These are phyloP conservation scores for Daldinia concentrica DNA, from an alignment of 495 filamentous ascomycete genomes.

Conservation along the genomic window DNA sequence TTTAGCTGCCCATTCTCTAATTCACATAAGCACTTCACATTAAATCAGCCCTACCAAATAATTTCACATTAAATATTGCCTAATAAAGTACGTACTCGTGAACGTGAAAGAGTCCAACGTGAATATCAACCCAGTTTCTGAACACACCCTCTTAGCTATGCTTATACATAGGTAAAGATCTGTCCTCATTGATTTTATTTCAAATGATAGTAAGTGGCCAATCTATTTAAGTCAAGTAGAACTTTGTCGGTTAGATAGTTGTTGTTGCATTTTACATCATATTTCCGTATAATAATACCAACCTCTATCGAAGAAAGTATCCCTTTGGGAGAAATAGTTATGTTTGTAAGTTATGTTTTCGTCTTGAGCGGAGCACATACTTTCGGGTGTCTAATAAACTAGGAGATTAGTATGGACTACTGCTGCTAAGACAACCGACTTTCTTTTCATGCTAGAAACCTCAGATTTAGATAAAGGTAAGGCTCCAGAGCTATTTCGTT, in stretches of 20 bases:
- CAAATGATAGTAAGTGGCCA: neutral
- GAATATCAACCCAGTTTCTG: neutral
- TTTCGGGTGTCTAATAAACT: neutral
- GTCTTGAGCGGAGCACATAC: neutral
- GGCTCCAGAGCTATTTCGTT: neutral
- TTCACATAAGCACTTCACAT: neutral
- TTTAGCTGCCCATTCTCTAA: neutral
- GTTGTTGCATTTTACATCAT: neutral
- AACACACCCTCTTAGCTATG: neutral
- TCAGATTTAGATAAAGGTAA: neutral
- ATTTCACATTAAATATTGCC: neutral
- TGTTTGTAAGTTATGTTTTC: neutral
- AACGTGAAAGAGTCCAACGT: neutral
- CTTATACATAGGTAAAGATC: neutral
- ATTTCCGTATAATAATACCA: neutral
- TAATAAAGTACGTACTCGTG: neutral
- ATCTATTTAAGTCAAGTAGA: neutral
- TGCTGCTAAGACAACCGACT: neutral
- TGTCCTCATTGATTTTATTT: neutral
- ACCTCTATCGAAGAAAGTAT: neutral
- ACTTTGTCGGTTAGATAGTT: neutral
- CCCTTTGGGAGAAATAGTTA: neutral
- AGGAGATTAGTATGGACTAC: neutral
- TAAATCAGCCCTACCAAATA: neutral
- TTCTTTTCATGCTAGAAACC: neutral